phyloP scores from a whole-genome alignment of 1,139 yeast genomes.

The Candida buenavistaensis region DNA sequence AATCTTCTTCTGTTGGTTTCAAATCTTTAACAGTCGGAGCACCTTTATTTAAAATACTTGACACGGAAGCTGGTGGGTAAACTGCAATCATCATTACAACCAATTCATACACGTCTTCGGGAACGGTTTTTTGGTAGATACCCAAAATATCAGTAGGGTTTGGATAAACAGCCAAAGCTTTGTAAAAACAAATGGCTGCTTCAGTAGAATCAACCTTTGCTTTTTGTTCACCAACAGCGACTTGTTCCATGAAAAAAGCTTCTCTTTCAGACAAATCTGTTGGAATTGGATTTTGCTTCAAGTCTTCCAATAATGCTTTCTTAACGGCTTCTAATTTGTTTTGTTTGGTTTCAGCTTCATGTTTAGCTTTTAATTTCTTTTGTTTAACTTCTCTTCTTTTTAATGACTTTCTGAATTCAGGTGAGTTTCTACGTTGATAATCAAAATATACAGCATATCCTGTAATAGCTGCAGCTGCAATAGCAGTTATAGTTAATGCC shows the following conservation, averaged over 20 bases:
- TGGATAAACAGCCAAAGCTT: slow-evolving; percentile 93
- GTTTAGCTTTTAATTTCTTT: slow-evolving; percentile 55
- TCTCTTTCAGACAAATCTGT: slow-evolving; percentile 69
- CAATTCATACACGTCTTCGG: slow-evolving; percentile 77
- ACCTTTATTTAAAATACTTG: slow-evolving; percentile 58
- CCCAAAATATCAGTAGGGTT: slow-evolving; percentile 89
- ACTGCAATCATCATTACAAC: slow-evolving; percentile 87
- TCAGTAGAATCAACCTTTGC: slow-evolving; percentile 60
- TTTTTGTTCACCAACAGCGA: slow-evolving; percentile 79
- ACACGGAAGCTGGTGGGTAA: slow-evolving; percentile 81
- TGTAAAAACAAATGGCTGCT: slow-evolving; percentile 88
- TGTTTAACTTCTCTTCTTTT: slow-evolving; percentile 63
- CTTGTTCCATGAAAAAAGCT: slow-evolving; percentile 76
- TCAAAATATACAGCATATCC: slow-evolving; percentile 91
- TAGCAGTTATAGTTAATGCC: slow-evolving; percentile 49
- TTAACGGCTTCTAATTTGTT: slow-evolving; percentile 62
- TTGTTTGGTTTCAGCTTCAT: slow-evolving; percentile 59
- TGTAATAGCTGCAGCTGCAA: slow-evolving; percentile 55
- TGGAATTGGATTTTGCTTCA: slow-evolving; percentile 75
- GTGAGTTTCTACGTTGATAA: slow-evolving; percentile 80
- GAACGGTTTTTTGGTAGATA: slow-evolving; percentile 85
- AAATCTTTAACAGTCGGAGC: slow-evolving; percentile 18
- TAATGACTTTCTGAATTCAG: slow-evolving; percentile 77
- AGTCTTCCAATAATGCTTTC: slow-evolving; percentile 60
- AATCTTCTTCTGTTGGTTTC: slow-evolving; percentile 38